phyloP scores from a whole-genome alignment of 305 asterid genomes.

The Fraxinus floribunda region DNA sequence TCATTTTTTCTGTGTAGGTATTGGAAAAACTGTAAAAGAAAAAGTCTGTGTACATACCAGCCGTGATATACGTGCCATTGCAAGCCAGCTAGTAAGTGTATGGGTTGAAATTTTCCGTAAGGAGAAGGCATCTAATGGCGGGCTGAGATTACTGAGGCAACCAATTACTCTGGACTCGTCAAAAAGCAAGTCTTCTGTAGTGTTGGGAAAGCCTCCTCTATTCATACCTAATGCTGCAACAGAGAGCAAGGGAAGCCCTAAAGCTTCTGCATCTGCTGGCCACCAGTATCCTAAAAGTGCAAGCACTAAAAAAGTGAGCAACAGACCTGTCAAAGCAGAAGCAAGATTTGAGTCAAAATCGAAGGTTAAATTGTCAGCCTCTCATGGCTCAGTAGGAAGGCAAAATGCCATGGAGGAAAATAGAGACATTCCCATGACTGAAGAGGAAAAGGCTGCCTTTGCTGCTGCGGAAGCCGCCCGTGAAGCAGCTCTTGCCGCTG shows the following conservation, averaged over 20 bases:
- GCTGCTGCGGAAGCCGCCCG: conserved; percentile 96
- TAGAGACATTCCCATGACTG: conserved; percentile 60
- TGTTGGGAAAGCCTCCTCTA: conserved; percentile 73
- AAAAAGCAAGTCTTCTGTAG: conserved; percentile 51
- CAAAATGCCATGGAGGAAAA: conserved; percentile 44
- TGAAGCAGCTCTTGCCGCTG: conserved; percentile 91
- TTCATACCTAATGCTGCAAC: conserved; percentile 38
- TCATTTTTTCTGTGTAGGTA: conserved; percentile 47
- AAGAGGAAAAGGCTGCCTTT: conserved; percentile 87
- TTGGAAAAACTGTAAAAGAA: conserved; percentile 95
- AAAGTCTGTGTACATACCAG: conserved; percentile 97
- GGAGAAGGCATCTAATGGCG: conserved; percentile 81
- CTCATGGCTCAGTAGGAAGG: conserved; percentile 56
- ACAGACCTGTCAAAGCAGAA: conserved; percentile 44
- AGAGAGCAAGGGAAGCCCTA: conserved; percentile 42
- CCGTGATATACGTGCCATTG: conserved; percentile 99
- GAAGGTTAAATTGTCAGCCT: conserved; percentile 48
- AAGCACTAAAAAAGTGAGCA: conserved; percentile 41
- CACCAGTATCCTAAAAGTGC: conserved; percentile 34
- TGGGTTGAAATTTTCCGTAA: conserved; percentile 96
- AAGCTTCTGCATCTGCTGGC: conserved; percentile 30
- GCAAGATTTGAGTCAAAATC: conserved; percentile 38
- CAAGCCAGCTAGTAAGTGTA: conserved; percentile 95
- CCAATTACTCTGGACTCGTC: conserved; percentile 45
- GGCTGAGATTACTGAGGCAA: conserved; percentile 58